These are phyloP conservation scores for Neolentinus lepideus DNA, from an alignment of 1,284 basidiomycete genomes.

Conservation along the genomic window DNA sequence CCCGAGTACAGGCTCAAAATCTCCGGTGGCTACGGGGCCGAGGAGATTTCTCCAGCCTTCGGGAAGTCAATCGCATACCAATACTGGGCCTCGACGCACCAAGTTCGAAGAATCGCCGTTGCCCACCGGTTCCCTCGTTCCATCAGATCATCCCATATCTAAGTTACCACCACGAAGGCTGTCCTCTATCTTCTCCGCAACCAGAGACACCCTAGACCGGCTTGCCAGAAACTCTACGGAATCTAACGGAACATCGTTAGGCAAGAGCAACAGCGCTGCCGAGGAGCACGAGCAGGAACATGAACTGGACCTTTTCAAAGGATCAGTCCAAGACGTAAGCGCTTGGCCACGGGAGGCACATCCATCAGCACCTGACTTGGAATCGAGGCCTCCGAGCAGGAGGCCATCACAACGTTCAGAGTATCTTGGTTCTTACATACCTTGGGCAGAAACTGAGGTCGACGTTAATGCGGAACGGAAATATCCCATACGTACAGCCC, in stretches of 20 bases:
- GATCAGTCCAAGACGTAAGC: neutral
- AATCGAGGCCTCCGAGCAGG: neutral
- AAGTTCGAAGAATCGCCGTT: constrained; percentile 6
- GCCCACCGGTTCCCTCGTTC: constrained; percentile 20
- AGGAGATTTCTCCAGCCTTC: constrained; percentile 1
- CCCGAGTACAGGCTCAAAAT: constrained; percentile 22
- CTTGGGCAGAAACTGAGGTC: neutral
- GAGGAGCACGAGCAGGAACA: constrained; percentile 20
- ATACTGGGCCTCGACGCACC: constrained; percentile 6
- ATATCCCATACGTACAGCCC: constrained; percentile 32
- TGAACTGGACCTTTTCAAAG: constrained; percentile 36
- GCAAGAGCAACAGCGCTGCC: constrained; percentile 5
- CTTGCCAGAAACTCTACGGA: constrained; percentile 45
- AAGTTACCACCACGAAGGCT: constrained; percentile 14
- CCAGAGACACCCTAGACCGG: constrained; percentile 36
- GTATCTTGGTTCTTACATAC: neutral
- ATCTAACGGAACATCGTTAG: constrained; percentile 8
- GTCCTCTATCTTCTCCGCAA: constrained; percentile 31
- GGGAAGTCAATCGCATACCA: constrained; percentile 5
- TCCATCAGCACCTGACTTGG: neutral
- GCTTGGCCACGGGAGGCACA: neutral
- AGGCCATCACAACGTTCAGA: neutral
- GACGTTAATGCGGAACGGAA: constrained; percentile 8
- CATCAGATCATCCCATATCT: constrained; percentile 22
- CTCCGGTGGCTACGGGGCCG: constrained; percentile 15